phyloP scores from a whole-genome alignment of 768 basidiomycete species.

The Termitomyces sp. region DNA sequence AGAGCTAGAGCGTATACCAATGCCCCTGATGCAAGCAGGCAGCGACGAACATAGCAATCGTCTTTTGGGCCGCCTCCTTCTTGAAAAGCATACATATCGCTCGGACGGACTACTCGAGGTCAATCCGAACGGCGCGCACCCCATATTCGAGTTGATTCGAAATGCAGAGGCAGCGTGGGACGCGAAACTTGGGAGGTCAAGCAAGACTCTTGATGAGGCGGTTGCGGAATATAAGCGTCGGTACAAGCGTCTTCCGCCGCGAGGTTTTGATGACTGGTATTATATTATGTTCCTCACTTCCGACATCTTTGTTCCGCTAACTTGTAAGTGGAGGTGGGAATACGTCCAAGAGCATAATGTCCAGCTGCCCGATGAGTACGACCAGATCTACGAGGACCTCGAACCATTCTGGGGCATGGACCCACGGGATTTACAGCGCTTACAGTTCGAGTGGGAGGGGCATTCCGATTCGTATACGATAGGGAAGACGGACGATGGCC shows the following conservation, averaged over 20 bases:
- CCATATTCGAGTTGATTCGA: slow-evolving; percentile 72
- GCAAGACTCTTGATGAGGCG: slow-evolving; percentile 71
- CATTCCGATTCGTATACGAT: slow-evolving; percentile 36
- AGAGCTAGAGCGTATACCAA: neutral
- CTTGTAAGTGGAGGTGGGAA: slow-evolving; percentile 29
- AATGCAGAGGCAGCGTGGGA: slow-evolving; percentile 69
- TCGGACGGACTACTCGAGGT: slow-evolving; percentile 38
- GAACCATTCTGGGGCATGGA: slow-evolving; percentile 75
- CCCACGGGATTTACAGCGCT: slow-evolving; percentile 30
- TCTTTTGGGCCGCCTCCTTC: slow-evolving; percentile 31
- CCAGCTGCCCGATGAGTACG: slow-evolving; percentile 82
- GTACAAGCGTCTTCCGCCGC: slow-evolving; percentile 73
- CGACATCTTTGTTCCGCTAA: neutral
- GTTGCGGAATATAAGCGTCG: slow-evolving; percentile 72
- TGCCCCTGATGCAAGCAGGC: neutral
- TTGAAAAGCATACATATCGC: slow-evolving; percentile 30
- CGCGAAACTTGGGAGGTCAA: slow-evolving; percentile 57
- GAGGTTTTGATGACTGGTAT: slow-evolving; percentile 62
- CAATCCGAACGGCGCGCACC: slow-evolving; percentile 49
- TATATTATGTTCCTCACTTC: neutral
- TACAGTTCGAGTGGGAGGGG: slow-evolving; percentile 33
- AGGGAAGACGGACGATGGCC: slow-evolving; percentile 26
- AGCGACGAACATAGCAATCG: neutral
- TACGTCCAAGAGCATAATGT: slow-evolving; percentile 60
- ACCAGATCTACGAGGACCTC: slow-evolving; percentile 68